These are phyloP conservation scores for Candida tropicalis DNA, from an alignment of 1,139 yeast genomes.

Conservation along the genomic window DNA sequence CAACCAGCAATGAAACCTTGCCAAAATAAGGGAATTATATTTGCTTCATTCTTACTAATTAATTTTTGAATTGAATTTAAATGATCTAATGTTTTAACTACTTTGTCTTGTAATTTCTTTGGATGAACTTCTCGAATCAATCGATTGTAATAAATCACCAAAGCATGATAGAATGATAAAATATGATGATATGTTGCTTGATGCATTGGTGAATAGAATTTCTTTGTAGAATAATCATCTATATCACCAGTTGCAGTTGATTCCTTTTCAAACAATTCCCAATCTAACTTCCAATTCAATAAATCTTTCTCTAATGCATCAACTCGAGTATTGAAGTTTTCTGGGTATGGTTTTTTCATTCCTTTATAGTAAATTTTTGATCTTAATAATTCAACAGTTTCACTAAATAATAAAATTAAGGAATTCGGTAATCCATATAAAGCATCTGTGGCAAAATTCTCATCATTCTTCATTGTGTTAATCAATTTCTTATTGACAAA, in stretches of 20 bases:
- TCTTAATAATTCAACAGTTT: slow-evolving; percentile 65
- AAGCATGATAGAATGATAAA: slow-evolving; percentile 74
- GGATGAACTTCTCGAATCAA: slow-evolving; percentile 60
- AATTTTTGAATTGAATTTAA: slow-evolving; percentile 64
- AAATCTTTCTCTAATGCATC: slow-evolving; percentile 53
- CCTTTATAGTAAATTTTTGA: slow-evolving; percentile 57
- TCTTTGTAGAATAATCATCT: slow-evolving; percentile 25
- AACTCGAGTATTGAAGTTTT: slow-evolving; percentile 48
- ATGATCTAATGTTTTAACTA: slow-evolving; percentile 62
- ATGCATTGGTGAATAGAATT: slow-evolving; percentile 56
- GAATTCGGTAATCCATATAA: slow-evolving; percentile 86
- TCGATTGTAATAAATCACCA: slow-evolving; percentile 74
- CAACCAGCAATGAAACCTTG: slow-evolving; percentile 91
- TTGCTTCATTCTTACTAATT: slow-evolving; percentile 54
- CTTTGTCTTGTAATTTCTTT: slow-evolving; percentile 57
- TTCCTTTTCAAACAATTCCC: slow-evolving; percentile 43
- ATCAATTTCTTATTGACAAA: slow-evolving; percentile 48
- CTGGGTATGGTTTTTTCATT: slow-evolving; percentile 34
- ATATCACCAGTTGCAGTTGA: slow-evolving; percentile 10
- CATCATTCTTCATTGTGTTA: slow-evolving; percentile 49
- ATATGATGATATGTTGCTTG: slow-evolving; percentile 85
- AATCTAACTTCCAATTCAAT: slow-evolving; percentile 67
- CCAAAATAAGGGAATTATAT: slow-evolving; percentile 81
- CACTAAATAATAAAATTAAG: slow-evolving; percentile 68
- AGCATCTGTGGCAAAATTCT: slow-evolving; percentile 75